Evolutionary conservation across 2,329 filamentous ascomycete genomes (phyloP).

Genomic region (Furcasterigmium furcatum): DNA sequence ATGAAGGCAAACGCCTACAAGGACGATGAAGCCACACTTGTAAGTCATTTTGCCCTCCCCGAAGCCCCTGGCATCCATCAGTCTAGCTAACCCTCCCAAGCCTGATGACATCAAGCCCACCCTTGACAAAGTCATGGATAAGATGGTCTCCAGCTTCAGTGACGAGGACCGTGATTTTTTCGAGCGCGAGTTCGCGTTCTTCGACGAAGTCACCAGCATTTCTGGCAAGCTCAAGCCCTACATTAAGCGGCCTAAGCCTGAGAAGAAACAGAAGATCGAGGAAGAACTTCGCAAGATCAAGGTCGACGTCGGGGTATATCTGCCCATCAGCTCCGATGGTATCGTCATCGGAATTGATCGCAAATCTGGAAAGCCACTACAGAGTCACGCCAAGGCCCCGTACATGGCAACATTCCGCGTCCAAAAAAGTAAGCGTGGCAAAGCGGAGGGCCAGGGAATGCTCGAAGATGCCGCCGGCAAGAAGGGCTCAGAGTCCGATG

Average conservation of each 20-base stretch:
- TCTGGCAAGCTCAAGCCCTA: constrained; percentile 94
- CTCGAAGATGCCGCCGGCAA: constrained; percentile 41
- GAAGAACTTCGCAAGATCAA: constrained; percentile 97
- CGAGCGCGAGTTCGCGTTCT: constrained; percentile 95
- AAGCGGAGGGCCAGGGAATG: constrained; percentile 37
- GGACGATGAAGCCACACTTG: constrained; percentile 85
- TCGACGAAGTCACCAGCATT: constrained; percentile 91
- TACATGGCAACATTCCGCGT: constrained; percentile 99
- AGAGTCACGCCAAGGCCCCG: constrained; percentile 96
- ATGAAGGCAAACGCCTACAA: constrained; percentile 99
- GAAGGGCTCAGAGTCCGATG: constrained; percentile 20
- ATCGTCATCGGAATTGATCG: constrained; percentile 97
- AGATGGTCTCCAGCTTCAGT: constrained; percentile 80
- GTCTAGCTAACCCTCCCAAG: constrained; percentile 31
- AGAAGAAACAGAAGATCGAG: constrained; percentile 99
- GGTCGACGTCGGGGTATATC: constrained; percentile 93
- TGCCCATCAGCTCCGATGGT: constrained; percentile 95
- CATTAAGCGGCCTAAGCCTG: constrained; percentile 87
- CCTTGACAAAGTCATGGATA: constrained; percentile 83
- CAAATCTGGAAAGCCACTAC: constrained; percentile 94
- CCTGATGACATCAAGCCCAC: constrained; percentile 92
- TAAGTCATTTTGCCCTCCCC: constrained; percentile 45
- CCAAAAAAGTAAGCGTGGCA: constrained; percentile 62
- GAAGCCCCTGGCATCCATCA: constrained; percentile 1
- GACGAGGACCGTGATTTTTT: constrained; percentile 79